Base-by-base conservation (phyloP, 2,329 filamentous ascomycete genomes). In the Fusarium veterinarium region DNA sequence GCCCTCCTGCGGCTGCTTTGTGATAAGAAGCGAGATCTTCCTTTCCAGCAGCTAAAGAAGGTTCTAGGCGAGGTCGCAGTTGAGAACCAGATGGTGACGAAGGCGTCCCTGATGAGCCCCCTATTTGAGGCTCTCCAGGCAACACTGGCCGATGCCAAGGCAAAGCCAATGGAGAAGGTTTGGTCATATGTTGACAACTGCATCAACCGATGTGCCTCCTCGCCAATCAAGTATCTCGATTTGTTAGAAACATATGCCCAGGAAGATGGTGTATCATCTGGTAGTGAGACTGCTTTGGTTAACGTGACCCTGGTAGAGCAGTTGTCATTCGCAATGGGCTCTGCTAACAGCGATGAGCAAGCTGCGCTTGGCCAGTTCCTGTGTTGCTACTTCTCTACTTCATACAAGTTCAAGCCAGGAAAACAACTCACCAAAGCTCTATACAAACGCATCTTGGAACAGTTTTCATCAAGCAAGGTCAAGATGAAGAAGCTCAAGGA, bases 111-210 rank as follows among this genome's bases (percentile, higher is more conserved):
- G 78, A 72, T 91, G 76, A 69, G 86, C 73, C 83, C 85, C 75
- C 76, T 90, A 30, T 82, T 87, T 14, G 79, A 79, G 61, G 78
- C 78, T 17, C 66, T 83, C 16, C 75, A 77, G 23, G 73, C 65
- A 51, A 76, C 75, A 6, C 57, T 66, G 13, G 45, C 65, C 9
- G 74, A 76, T 25, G 58, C 60, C 16, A 74, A 68, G 30, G 38
- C 66, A 3, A 66, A 72, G 14, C 60, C 73, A 17, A 80, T 86
- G 73, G 81, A 84, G 19, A 74, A 78, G 0, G 78, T 95, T 2
- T 92, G 93, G 83, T 80, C 85, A 1, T 97, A 96, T 77, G 80
- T 98, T 31, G 95, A 98, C 77, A 95, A 97, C 70, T 97, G 94
- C 80, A 86, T 93, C 58, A 90, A 90, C 35, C 90, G 95, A 30